These are phyloP conservation scores for Sugiyamaella neomexicana DNA, from an alignment of 1,139 yeast species.

Conservation along the genomic window DNA sequence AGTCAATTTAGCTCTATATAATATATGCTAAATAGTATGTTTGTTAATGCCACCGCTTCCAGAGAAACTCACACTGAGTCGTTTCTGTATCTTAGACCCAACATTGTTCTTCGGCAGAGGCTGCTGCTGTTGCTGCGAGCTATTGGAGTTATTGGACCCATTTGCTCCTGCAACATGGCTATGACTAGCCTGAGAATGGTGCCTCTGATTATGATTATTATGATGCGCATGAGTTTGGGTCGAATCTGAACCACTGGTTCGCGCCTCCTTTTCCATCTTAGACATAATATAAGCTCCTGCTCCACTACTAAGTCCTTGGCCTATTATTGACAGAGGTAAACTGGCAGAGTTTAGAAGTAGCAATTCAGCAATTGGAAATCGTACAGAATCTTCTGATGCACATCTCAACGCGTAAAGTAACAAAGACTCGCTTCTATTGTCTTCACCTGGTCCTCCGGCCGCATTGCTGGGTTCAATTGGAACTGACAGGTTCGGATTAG, in stretches of 20 bases:
- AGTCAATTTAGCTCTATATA: background rate
- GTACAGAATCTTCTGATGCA: constrained; percentile 31
- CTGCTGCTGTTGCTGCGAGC: background rate
- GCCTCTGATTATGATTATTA: background rate
- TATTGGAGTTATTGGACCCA: background rate
- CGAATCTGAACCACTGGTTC: constrained; percentile 1
- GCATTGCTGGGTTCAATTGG: constrained; percentile 23
- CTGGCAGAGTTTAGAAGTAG: constrained; percentile 64
- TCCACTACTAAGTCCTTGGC: constrained; percentile 6
- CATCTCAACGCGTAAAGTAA: constrained; percentile 35
- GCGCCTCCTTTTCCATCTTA: constrained; percentile 15
- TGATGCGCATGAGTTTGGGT: background rate
- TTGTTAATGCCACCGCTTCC: constrained; percentile 5
- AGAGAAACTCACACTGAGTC: constrained; percentile 24
- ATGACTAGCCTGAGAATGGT: background rate
- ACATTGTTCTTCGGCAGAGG: constrained; percentile 9
- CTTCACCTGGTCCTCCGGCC: constrained; percentile 4
- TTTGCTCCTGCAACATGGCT: background rate
- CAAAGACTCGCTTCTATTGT: constrained; percentile 30
- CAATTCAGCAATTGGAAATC: constrained; percentile 73
- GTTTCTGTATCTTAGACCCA: constrained; percentile 21
- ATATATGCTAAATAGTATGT: constrained; percentile 1
- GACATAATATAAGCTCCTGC: constrained; percentile 14
- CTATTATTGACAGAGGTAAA: constrained; percentile 29
- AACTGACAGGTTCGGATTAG: constrained; percentile 40